Evolutionary conservation across 1,284 basidiomycete genomes (phyloP), one percentile per base, ranked within the genome.

Genomic region (Dichomitus squalens): DNA sequence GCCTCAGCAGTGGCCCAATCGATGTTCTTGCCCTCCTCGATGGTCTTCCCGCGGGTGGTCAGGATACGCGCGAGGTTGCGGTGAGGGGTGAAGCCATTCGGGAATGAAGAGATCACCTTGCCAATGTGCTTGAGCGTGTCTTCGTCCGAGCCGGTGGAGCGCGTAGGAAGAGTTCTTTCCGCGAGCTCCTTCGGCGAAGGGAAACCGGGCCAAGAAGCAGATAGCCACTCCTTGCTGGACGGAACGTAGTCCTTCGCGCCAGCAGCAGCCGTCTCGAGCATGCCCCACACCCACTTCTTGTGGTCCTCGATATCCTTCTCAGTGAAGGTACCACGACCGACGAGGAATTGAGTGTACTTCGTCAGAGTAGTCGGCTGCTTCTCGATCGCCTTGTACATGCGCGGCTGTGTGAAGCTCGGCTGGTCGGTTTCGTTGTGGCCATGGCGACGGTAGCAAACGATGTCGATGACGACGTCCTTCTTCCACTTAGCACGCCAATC

Each of bases 1-100:
- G 97, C 95, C 79, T 99, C 97, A 59, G 96, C 96, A n/a, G 97
- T 99, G 16, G 95, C 91, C 95, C 96, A 98, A 75, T 99, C 97
- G 68, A 99, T 97, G 76, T 92, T 92, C 64, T 77, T 81, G 60
- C 96, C 97, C 65, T 97, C 93, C 66, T 93, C 87, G 35, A 98
- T 85, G 1, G 91, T 87, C 83, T 96, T 96, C 38, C 92, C 92
- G 60, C 97, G 90, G 36, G 82, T 89, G 60, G 80, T 75, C 53
- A 99, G 87, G 73, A 99, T 99, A 72, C 97, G 92, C 4, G 89
- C 91, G 54, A 99, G 88, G 79, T 99, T 99, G 67, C 88, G 88
- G 77, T 99, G 97, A 16, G 92, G 88, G 33, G 79, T 85, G 79
- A 99, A 99, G 64, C 86, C 87, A 46, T 87, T 78, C 18, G 97